phyloP scores from a whole-genome alignment of 768 basidiomycete species.

The Rhizopogon vesiculosus region DNA sequence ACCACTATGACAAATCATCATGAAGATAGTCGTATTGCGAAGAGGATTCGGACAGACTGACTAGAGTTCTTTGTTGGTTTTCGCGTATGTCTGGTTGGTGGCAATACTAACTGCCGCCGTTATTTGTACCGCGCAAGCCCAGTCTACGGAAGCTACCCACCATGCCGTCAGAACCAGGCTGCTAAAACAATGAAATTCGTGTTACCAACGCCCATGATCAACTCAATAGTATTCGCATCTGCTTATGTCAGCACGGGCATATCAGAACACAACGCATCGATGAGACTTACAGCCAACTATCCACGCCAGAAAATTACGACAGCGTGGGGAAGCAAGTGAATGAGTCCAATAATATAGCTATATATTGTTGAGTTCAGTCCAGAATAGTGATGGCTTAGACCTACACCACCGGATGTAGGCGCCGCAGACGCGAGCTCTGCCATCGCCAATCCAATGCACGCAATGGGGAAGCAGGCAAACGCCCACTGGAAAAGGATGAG shows the following conservation, averaged over 20 bases:
- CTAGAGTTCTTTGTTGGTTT: conserved; percentile 43
- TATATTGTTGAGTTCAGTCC: not conserved
- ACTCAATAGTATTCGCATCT: conserved; percentile 48
- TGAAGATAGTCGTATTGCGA: not conserved
- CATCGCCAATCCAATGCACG: conserved; percentile 62
- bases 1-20: conserved; percentile 39
- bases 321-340: conserved; percentile 35
- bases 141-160: conserved; percentile 45
- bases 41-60: conserved; percentile 14
- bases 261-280: not conserved
- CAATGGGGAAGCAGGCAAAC: conserved; percentile 57
- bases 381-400: conserved; percentile 4
- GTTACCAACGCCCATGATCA: conserved; percentile 32
- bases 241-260: not conserved
- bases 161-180: not conserved
- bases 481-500: conserved; percentile 45
- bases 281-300: conserved; percentile 43
- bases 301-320: conserved; percentile 46
- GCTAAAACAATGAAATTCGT: not conserved
- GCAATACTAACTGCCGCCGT: conserved; percentile 45
- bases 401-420: conserved; percentile 67
- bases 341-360: conserved; percentile 53
- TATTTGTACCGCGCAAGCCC: conserved; percentile 56
- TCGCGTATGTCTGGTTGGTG: conserved; percentile 32
- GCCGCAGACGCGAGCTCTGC: conserved; percentile 69